These are phyloP conservation scores for Chlorella sp. DNA, from an alignment of 139 green algal genomes.

Conservation along the genomic window DNA sequence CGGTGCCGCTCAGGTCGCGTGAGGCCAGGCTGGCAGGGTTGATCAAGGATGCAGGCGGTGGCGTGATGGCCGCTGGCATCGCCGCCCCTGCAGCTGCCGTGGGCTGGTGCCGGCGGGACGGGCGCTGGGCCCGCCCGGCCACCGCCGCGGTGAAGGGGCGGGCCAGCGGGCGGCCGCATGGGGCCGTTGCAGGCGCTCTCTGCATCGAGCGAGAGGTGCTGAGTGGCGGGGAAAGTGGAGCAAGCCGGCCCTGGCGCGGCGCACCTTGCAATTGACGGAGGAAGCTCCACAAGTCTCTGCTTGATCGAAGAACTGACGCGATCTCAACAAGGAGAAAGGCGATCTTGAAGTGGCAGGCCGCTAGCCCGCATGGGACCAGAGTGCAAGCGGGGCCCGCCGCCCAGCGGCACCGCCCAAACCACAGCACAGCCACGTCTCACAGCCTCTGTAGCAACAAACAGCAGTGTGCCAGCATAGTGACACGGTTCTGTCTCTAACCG, in stretches of 20 bases:
- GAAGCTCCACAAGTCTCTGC: no score
- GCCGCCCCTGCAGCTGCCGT: background rate
- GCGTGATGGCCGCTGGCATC: background rate
- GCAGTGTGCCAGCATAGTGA: no score
- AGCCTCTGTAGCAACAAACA: no score
- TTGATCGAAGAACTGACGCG: no score
- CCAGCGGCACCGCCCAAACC: no score
- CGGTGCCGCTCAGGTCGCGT: slow-evolving; percentile 29
- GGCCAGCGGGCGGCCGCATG: background rate
- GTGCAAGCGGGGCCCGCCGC: no score
- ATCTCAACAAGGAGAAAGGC: no score
- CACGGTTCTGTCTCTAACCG: no score
- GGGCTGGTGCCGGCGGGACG: background rate
- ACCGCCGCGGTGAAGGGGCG: background rate
- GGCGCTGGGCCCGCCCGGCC: background rate
- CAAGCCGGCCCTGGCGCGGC: background rate
- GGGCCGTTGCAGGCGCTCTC: background rate
- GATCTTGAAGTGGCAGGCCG: no score
- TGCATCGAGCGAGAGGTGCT: background rate
- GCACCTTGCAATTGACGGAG: background rate
- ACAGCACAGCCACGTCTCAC: no score
- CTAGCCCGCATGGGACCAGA: no score
- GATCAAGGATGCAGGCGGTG: background rate
- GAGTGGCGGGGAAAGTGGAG: background rate
- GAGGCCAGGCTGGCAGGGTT: background rate